Percentiles rank a stretch among this genome's conserved stretches.
Evolutionary conservation across 768 basidiomycete species (phyloP).

Genomic region (Boletus sp.): DNA sequence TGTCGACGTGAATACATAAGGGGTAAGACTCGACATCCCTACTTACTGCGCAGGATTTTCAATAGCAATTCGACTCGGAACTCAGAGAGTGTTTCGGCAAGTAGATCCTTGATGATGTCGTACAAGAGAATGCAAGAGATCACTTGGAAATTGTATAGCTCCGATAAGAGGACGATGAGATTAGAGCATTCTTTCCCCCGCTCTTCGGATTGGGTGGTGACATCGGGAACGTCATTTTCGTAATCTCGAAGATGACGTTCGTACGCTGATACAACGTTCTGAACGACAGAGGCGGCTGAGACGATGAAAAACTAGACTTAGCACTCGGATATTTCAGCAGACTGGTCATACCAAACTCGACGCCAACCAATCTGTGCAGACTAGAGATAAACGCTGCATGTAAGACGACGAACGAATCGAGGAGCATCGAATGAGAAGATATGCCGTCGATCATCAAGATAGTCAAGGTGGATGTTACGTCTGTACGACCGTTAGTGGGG

Average conservation of each 20-base stretch:
- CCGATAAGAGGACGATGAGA: conserved; percentile 80
- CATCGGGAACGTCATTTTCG: conserved; percentile 9
- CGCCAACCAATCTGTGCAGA: conserved; percentile 74
- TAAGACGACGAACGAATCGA: conserved; percentile 88
- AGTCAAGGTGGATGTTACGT: conserved; percentile 78
- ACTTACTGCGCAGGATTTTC: conserved; percentile 77
- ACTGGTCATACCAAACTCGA: conserved; percentile 77
- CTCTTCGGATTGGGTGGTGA: conserved; percentile 30
- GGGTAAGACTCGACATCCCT: not conserved
- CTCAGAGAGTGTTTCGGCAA: conserved; percentile 65
- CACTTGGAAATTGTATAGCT: conserved; percentile 95
- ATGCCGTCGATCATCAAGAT: conserved; percentile 75
- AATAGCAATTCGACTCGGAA: conserved; percentile 83
- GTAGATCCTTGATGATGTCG: conserved; percentile 77
- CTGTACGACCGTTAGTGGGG: conserved; percentile 37
- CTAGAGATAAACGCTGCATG: conserved; percentile 83
- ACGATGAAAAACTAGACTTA: not conserved
- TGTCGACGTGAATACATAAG: conserved; percentile 32
- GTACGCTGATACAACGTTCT: conserved; percentile 64
- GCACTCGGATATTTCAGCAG: not conserved
- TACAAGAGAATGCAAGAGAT: conserved; percentile 86
- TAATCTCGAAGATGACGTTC: conserved; percentile 51
- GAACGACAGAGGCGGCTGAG: conserved; percentile 79
- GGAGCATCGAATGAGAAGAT: conserved; percentile 70
- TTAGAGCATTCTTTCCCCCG: conserved; percentile 88